Conservation (phyloP, 352 stramenopile genomes). For the Pythium sp. region DNA sequence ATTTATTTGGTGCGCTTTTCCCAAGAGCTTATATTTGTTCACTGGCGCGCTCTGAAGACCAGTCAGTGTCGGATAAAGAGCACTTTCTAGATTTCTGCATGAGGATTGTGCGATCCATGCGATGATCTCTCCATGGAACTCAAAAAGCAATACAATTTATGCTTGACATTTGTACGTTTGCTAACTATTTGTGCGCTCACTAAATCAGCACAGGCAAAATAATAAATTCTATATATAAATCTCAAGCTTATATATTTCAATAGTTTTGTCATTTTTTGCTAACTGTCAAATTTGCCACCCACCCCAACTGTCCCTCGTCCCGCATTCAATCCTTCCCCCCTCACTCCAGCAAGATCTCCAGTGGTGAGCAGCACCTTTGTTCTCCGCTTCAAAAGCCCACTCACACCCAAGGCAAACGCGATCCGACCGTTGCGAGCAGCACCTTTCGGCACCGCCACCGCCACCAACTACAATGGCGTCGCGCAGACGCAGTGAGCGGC, state of each 20-base stretch:
- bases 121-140: no score
- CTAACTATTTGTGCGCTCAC: neutral
- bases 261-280: neutral
- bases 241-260: neutral
- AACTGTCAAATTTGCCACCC: no score
- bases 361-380: neutral
- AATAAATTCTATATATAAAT: neutral
- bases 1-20: no score
- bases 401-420: no score
- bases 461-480: neutral
- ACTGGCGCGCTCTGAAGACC: no score
- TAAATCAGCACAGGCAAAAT: neutral
- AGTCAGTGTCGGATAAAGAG: no score
- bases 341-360: neutral
- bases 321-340: neutral
- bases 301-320: neutral
- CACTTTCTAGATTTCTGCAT: no score
- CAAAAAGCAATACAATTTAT: no score
- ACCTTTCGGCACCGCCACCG: neutral
- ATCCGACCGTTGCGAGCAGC: neutral
- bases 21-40: no score
- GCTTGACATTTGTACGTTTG: neutral
- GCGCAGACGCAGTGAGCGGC: slow-evolving; percentile 14
- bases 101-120: no score
- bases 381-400: no score